phyloP scores from a whole-genome alignment of 192 early-diverging fungal species.

The Geosiphon pyriformis region DNA sequence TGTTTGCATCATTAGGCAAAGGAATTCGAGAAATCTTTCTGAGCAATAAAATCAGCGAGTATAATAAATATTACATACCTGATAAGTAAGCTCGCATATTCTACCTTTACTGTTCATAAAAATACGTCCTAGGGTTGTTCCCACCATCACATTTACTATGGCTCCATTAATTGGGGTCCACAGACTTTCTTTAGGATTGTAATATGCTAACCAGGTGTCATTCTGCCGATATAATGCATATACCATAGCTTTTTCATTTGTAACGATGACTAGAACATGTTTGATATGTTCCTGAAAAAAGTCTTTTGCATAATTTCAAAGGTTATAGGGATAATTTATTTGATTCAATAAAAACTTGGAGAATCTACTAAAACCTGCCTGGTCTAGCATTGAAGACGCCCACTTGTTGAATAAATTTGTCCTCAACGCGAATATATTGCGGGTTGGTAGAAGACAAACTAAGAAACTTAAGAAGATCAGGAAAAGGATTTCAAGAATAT shows the following conservation, averaged over 20 bases:
- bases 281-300: background rate
- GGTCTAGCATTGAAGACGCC: background rate
- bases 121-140: background rate
- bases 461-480: too few species aligned
- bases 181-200: background rate
- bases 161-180: background rate
- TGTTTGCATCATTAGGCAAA: too few species aligned
- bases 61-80: constrained; percentile 4
- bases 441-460: background rate
- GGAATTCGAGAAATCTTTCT: background rate
- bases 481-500: too few species aligned
- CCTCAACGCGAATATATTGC: background rate
- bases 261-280: background rate
- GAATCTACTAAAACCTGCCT: background rate
- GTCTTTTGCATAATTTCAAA: background rate
- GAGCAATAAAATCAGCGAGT: background rate
- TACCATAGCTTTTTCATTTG: background rate
- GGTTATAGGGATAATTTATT: background rate
- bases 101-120: background rate
- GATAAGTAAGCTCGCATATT: background rate
- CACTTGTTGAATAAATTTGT: background rate
- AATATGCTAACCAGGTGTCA: background rate
- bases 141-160: background rate
- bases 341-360: background rate
- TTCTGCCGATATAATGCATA: background rate